Percentiles rank a stretch among this genome's conserved stretches.
Evolutionary conservation across 2,329 filamentous ascomycete genomes (phyloP).

Genomic region (Ceratocystis smalleyi): DNA sequence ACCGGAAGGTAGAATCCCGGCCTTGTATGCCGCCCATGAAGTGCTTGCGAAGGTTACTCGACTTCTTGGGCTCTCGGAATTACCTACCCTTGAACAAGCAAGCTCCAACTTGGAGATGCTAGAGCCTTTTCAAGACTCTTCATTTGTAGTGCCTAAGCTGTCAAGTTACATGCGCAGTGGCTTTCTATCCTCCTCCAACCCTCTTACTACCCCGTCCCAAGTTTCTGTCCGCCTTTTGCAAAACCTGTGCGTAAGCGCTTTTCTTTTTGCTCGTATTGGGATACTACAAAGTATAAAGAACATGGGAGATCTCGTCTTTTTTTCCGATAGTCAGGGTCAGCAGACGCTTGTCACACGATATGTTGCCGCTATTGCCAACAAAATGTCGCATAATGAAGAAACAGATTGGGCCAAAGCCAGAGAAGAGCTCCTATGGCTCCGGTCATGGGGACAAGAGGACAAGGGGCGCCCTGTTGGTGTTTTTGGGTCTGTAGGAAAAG

Average conservation of each 20-base stretch:
- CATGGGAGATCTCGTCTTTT: constrained; percentile 48
- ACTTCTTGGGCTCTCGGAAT: constrained; percentile 40
- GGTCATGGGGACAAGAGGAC: constrained; percentile 47
- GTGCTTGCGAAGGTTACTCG: constrained; percentile 24
- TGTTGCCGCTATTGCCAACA: constrained; percentile 36
- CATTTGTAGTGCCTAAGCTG: constrained; percentile 20
- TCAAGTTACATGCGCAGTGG: constrained; percentile 24
- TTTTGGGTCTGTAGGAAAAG: constrained; percentile 43
- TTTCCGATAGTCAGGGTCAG: constrained; percentile 50
- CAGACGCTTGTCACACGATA: constrained; percentile 41
- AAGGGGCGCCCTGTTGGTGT: constrained; percentile 39
- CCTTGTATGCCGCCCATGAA: constrained; percentile 26
- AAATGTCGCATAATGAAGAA: constrained; percentile 43
- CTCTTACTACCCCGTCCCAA: constrained; percentile 6
- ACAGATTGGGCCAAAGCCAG: constrained; percentile 46
- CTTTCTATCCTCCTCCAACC: constrained; percentile 6
- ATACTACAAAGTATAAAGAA: constrained; percentile 35
- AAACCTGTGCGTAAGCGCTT: constrained; percentile 40
- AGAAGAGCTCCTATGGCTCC: constrained; percentile 55
- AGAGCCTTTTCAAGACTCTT: constrained; percentile 18
- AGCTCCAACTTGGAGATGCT: constrained; percentile 17
- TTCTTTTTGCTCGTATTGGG: constrained; percentile 37
- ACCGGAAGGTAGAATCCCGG: constrained; percentile 42
- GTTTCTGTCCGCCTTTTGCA: constrained; percentile 18
- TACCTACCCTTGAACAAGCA: constrained; percentile 31